Evolutionary conservation across 495 filamentous ascomycete genomes (phyloP).

Genomic region (Tuber borchii): DNA sequence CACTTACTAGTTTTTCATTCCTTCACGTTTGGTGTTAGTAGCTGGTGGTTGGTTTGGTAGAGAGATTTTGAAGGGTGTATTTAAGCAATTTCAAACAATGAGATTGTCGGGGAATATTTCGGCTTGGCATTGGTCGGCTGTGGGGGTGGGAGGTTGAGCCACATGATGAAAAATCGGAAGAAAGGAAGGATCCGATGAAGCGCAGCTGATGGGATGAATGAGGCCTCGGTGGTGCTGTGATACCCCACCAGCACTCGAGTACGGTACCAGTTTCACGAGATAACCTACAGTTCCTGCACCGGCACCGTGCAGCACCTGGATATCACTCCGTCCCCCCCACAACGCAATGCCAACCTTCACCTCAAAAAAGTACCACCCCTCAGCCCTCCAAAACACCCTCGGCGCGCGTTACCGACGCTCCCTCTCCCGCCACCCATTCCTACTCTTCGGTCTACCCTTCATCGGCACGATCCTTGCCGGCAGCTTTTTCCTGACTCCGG

Average conservation of each 20-base stretch:
- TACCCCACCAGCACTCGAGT: no score
- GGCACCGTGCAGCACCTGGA: no score
- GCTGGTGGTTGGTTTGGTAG: neutral
- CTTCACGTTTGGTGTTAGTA: neutral
- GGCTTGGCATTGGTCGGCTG: neutral
- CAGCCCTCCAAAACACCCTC: conserved; percentile 56
- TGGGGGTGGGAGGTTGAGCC: neutral
- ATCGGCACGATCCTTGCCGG: conserved; percentile 85
- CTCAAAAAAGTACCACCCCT: conserved; percentile 63
- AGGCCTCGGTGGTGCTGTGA: no score
- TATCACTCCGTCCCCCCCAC: neutral
- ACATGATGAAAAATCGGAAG: neutral
- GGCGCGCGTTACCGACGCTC: conserved; percentile 66
- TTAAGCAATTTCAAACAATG: neutral
- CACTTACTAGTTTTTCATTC: conserved; percentile 10
- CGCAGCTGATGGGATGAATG: no score
- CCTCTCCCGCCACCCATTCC: conserved; percentile 67
- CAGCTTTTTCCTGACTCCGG: conserved; percentile 89
- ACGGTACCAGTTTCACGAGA: neutral
- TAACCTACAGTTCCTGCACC: neutral
- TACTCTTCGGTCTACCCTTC: conserved; percentile 94
- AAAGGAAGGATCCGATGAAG: neutral
- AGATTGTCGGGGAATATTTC: neutral
- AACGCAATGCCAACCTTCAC: conserved; percentile 64
- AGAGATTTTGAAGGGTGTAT: neutral